Evolutionary conservation across 768 basidiomycete genomes (phyloP).

Genomic region (Kwoniella sp.): DNA sequence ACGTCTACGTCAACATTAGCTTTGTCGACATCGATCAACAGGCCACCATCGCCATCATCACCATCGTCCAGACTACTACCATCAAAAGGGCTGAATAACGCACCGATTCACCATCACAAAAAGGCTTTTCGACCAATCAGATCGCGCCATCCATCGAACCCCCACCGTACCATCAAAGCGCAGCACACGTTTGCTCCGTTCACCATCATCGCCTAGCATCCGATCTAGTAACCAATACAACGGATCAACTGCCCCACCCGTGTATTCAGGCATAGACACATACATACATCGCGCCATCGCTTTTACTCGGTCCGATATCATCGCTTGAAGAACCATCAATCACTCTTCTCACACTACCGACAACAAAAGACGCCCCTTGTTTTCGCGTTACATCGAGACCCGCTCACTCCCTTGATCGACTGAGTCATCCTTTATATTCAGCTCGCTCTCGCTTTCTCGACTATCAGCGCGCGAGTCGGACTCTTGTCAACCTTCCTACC

Average conservation of each 20-base stretch:
- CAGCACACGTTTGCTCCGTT: background rate
- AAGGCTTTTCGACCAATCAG: slow-evolving; percentile 2
- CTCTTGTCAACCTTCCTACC: background rate
- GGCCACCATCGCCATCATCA: slow-evolving; percentile 5
- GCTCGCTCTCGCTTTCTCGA: background rate
- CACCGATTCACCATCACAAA: background rate
- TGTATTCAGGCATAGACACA: background rate
- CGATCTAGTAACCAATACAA: slow-evolving; percentile 2
- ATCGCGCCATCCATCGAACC: slow-evolving; percentile 1
- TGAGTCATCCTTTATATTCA: background rate
- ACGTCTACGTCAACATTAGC: slow-evolving; percentile 1
- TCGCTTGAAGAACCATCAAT: background rate
- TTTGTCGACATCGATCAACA: slow-evolving; percentile 2
- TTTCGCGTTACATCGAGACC: background rate
- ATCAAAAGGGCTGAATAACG: background rate
- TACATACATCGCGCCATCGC: slow-evolving; percentile 5
- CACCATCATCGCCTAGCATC: slow-evolving; percentile 1
- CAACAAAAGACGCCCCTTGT: background rate
- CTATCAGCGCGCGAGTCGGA: background rate
- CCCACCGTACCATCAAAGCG: background rate
- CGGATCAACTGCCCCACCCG: slow-evolving; percentile 2
- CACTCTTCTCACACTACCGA: background rate
- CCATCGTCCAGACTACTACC: slow-evolving; percentile 1
- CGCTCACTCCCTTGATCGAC: slow-evolving; percentile 2
- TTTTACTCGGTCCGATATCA: background rate